Percentiles rank a stretch among this genome's conserved stretches.
Evolutionary conservation across 2,329 filamentous ascomycete genomes (phyloP).

Genomic region (Thielaviopsis musarum): DNA sequence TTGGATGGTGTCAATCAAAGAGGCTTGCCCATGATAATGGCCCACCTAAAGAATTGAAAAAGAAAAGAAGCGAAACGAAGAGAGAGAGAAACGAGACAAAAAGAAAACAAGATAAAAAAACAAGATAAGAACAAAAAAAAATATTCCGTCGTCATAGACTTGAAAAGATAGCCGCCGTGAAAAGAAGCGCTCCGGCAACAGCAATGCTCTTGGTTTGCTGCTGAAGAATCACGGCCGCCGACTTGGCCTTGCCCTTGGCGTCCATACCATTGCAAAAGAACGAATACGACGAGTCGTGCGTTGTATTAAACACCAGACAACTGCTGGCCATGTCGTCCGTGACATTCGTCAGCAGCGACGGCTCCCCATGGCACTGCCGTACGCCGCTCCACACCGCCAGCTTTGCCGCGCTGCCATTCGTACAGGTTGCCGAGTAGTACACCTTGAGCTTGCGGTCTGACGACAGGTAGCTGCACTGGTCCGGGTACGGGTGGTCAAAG

Average conservation of each 20-base stretch:
- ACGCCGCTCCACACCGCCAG: slow-evolving; percentile 31
- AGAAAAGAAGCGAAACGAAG: background rate
- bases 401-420: slow-evolving; percentile 14
- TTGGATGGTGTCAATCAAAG: too few relatives aligned
- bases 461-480: slow-evolving; percentile 12
- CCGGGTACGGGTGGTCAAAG: slow-evolving; percentile 11
- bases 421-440: slow-evolving; percentile 9
- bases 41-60: background rate
- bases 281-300: slow-evolving; percentile 8
- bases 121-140: background rate
- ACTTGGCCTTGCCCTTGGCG: slow-evolving; percentile 8
- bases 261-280: slow-evolving; percentile 12
- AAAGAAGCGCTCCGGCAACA: slow-evolving; percentile 1
- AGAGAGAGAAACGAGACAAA: background rate
- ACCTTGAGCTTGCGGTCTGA: slow-evolving; percentile 11
- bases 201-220: slow-evolving; percentile 9
- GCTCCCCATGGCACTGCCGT: slow-evolving; percentile 52
- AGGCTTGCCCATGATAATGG: too few relatives aligned
- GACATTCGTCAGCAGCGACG: slow-evolving; percentile 47
- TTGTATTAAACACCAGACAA: slow-evolving; percentile 12
- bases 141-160: slow-evolving; percentile 1
- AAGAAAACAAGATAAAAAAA: background rate
- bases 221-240: slow-evolving; percentile 4
- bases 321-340: slow-evolving; percentile 14
- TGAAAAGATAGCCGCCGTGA: slow-evolving; percentile 9